Conservation (phyloP, 2,329 filamentous ascomycete species). For the Fusarium concolor region DNA sequence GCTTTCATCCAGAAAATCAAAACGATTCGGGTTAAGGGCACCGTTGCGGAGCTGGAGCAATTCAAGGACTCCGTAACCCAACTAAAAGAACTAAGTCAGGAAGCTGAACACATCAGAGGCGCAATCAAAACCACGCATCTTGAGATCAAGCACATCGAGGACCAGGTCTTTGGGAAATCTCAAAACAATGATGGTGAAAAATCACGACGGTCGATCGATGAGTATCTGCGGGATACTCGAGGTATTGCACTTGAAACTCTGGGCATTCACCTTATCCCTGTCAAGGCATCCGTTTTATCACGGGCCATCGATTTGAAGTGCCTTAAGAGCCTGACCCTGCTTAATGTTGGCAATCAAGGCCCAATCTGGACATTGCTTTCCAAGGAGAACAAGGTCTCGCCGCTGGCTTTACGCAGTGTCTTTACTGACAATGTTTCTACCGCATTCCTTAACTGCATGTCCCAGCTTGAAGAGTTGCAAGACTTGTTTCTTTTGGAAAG, state of each 20-base stretch:
- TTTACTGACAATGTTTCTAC: constrained; percentile 72
- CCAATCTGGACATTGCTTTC: constrained; percentile 69
- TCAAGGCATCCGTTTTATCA: constrained; percentile 68
- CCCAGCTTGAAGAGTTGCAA: constrained; percentile 64
- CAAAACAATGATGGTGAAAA: constrained; percentile 27
- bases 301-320: constrained; percentile 67
- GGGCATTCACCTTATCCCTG: constrained; percentile 68
- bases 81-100: constrained; percentile 47
- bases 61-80: constrained; percentile 42
- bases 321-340: constrained; percentile 68
- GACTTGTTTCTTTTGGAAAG: constrained; percentile 71
- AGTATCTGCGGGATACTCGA: constrained; percentile 68
- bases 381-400: constrained; percentile 63
- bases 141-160: constrained; percentile 52
- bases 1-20: constrained; percentile 49
- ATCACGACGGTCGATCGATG: constrained; percentile 52
- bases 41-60: constrained; percentile 44
- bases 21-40: constrained; percentile 41
- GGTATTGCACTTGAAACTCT: constrained; percentile 68
- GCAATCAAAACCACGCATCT: constrained; percentile 53
- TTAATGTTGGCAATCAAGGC: constrained; percentile 72
- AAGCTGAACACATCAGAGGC: constrained; percentile 50
- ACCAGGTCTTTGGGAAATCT: constrained; percentile 40
- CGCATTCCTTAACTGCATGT: constrained; percentile 65
- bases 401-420: constrained; percentile 67